Base-by-base conservation (phyloP, 345 rosid genomes). In the Turnera subulata region DNA sequence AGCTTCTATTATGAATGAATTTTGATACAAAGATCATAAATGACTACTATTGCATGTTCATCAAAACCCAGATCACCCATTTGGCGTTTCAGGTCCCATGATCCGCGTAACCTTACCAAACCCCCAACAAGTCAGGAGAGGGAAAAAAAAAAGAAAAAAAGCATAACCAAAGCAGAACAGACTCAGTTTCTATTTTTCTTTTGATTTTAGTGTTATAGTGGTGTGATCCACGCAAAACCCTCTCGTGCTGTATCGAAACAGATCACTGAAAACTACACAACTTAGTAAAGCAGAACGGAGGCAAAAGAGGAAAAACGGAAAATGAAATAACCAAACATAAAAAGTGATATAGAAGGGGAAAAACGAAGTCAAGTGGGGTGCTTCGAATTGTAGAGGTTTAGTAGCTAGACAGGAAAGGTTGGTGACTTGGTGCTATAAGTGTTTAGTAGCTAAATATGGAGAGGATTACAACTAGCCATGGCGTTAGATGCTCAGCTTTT, bases 361-460 rank as follows among this genome's bases (percentile, higher is more conserved):
- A 17, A 47, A 40, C 39, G 55, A 22, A 65, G 50, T 21, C 51
- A 19, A 22, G 62, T 32, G 65, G 2, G 29, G 67, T 39, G 56
- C 38, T 18, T 26, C 14, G 49, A 50, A 42, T 56, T 24, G 6
- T 21, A 8, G 62, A 50, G 33, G 9, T 25, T n/a, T 14, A 4
- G 25, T 21, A 6, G 17, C 37, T 8, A 29, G 11, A 39, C 8
- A 11, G 10, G 16, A 17, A n/a, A 1, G 39, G 23, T 1, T 14
- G 14, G 11, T 12, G 0, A 4, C 8, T 3, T 29, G 10, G 17
- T 3, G 11, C 20, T 13, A 24, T 42, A 56, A 29, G 26, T 50
- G 51, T 20, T 4, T 4, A 8, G 35, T 9, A 19, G 15, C n/a
- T n/a, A n/a, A n/a, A n/a, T n/a, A n/a, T n/a, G n/a, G n/a, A n/a